A percentile compares a stretch with the other conserved stretches of the same genome.
Evolutionary conservation across 176 grass and related monocot species (phyloP).

Genomic region (Zea luxurians): DNA sequence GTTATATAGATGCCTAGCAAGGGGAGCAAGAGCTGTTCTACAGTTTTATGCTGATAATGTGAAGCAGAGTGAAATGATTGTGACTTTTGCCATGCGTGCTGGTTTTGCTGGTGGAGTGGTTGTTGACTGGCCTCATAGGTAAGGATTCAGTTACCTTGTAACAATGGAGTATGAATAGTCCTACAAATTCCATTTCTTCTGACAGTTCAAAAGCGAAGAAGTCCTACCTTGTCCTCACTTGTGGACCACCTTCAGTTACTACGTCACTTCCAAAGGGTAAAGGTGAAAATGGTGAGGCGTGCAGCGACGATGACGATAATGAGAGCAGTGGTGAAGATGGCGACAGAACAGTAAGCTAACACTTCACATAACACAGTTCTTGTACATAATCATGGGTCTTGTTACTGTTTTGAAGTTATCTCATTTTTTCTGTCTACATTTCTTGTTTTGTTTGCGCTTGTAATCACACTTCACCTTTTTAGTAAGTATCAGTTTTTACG

Average conservation of each 20-base stretch:
- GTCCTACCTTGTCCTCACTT: slow-evolving; percentile 93
- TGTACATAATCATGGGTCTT: slow-evolving; percentile 7
- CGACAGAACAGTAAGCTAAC: slow-evolving; percentile 60
- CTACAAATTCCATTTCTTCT: slow-evolving; percentile 29
- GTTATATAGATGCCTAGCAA: slow-evolving; percentile 91
- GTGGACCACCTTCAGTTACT: slow-evolving; percentile 66
- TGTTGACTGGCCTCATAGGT: slow-evolving; percentile 95
- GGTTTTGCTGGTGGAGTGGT: slow-evolving; percentile 95
- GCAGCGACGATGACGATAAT: slow-evolving; percentile 66
- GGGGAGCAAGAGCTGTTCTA: slow-evolving; percentile 91
- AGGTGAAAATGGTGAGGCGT: slow-evolving; percentile 76
- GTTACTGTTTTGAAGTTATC: neutral
- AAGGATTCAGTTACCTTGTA: slow-evolving; percentile 1
- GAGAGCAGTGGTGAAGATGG: slow-evolving; percentile 53
- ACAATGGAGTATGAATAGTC: neutral
- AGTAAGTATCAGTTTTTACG: slow-evolving; percentile 10
- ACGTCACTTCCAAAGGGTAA: slow-evolving; percentile 76
- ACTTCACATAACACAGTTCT: neutral
- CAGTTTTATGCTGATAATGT: slow-evolving; percentile 96
- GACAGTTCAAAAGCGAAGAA: slow-evolving; percentile 96
- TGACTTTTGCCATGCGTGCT: slow-evolving; percentile 88
- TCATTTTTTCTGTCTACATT: neutral
- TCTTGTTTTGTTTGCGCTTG: neutral
- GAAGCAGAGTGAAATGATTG: slow-evolving; percentile 96
- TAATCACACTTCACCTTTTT: neutral